These are phyloP conservation scores for Colletotrichum cereale DNA, from an alignment of 2,329 filamentous ascomycete species.

Conservation along the genomic window DNA sequence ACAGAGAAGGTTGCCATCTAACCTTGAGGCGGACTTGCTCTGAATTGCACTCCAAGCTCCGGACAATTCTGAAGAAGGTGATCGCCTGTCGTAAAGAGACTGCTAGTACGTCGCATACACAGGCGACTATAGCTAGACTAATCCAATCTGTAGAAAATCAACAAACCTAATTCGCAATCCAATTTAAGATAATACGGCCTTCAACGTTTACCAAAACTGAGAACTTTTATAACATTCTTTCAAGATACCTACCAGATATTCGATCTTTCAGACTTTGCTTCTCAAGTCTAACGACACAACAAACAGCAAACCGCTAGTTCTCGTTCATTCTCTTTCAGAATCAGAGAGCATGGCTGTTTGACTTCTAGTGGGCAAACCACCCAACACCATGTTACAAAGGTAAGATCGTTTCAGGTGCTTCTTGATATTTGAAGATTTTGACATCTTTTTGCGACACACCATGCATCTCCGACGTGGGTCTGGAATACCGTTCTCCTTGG, in stretches of 20 bases:
- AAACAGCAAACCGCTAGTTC: neutral
- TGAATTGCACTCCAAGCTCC: no score
- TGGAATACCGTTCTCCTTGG: neutral
- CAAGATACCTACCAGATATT: neutral
- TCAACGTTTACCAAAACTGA: neutral
- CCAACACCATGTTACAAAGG: neutral
- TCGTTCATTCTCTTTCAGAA: neutral
- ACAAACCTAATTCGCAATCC: no score
- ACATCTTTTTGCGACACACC: neutral
- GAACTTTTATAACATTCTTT: neutral
- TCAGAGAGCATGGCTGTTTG: slow-evolving; percentile 3
- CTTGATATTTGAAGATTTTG: neutral
- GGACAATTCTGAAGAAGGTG: neutral
- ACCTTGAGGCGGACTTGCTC: no score
- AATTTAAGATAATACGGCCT: no score
- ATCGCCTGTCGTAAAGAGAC: no score
- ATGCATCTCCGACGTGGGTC: slow-evolving; percentile 10
- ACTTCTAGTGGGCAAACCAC: neutral
- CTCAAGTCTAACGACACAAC: neutral
- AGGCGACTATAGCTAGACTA: no score
- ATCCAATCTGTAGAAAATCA: no score
- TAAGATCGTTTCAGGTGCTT: neutral
- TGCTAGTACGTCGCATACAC: no score
- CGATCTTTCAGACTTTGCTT: neutral
- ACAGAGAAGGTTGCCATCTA: no score